phyloP scores from a whole-genome alignment of 169 alveolate genomes.

The Perkinsus olseni region DNA sequence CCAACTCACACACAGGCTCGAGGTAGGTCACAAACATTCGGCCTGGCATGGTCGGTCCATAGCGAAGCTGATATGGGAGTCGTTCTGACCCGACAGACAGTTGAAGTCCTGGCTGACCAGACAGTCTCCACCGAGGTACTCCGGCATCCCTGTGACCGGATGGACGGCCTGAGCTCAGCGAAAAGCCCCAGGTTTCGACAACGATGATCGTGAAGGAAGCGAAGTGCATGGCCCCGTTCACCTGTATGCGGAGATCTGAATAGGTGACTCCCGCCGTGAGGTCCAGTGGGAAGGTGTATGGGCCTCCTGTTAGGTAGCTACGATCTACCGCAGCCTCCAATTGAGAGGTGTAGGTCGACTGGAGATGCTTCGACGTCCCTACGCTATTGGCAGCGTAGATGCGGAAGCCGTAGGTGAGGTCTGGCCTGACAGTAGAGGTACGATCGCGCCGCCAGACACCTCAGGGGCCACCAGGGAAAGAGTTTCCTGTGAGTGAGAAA shows the following conservation, averaged over 20 bases:
- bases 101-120: neutral
- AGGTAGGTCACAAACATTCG: neutral
- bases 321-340: neutral
- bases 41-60: neutral
- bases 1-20: neutral
- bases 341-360: neutral
- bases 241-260: neutral
- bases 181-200: neutral
- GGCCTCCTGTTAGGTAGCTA: neutral
- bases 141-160: neutral
- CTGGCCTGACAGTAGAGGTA: neutral
- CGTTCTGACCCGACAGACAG: neutral
- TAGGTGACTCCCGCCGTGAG: neutral
- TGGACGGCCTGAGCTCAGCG: neutral
- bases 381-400: neutral
- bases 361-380: neutral
- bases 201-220: too few species aligned
- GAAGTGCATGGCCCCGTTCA: too few species aligned
- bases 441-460: too few species aligned
- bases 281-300: neutral
- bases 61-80: neutral
- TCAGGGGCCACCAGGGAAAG: too few species aligned
- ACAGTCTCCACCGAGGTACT: neutral
- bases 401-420: neutral
- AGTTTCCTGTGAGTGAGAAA: too few species aligned